Evolutionary conservation across 176 grass and related monocot genomes (phyloP).

Genomic region (Avena eriantha): DNA sequence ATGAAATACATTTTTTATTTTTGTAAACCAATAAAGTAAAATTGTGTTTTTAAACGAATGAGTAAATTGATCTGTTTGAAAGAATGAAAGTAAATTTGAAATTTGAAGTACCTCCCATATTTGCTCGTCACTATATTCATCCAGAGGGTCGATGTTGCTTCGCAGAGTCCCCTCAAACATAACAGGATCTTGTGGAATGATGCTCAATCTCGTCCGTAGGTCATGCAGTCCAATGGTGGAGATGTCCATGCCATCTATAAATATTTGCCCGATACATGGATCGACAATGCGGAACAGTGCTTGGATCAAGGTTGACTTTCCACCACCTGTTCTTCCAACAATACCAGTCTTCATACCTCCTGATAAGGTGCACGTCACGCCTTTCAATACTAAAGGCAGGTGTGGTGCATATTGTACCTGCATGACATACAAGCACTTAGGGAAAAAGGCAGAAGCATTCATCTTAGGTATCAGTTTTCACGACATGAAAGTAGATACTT

Average conservation of each 20-base stretch:
- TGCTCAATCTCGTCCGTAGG: constrained; percentile 68
- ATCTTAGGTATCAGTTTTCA: not conserved
- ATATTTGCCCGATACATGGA: constrained; percentile 55
- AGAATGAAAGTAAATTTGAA: not conserved
- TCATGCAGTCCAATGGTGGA: constrained; percentile 80
- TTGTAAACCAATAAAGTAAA: too few relatives aligned
- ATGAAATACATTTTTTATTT: too few relatives aligned
- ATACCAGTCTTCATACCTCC: constrained; percentile 75
- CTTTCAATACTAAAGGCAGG: constrained; percentile 66
- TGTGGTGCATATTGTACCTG: constrained; percentile 65
- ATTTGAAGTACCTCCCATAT: constrained; percentile 71
- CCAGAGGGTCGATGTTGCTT: constrained; percentile 70
- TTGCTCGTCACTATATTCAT: constrained; percentile 65
- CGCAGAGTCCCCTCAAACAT: constrained; percentile 78
- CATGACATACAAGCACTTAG: constrained; percentile 2
- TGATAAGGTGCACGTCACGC: constrained; percentile 53
- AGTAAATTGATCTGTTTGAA: not conserved
- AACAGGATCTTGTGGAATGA: constrained; percentile 81
- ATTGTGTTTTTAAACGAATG: too few relatives aligned
- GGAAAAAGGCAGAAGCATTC: not conserved
- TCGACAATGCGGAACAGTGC: constrained; percentile 75
- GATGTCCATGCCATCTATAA: constrained; percentile 74
- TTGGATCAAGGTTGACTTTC: constrained; percentile 81
- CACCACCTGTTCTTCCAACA: constrained; percentile 77
- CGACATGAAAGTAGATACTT: not conserved